Evolutionary conservation across 1,284 basidiomycete species (phyloP).

Genomic region (Ganoderma multipileum): DNA sequence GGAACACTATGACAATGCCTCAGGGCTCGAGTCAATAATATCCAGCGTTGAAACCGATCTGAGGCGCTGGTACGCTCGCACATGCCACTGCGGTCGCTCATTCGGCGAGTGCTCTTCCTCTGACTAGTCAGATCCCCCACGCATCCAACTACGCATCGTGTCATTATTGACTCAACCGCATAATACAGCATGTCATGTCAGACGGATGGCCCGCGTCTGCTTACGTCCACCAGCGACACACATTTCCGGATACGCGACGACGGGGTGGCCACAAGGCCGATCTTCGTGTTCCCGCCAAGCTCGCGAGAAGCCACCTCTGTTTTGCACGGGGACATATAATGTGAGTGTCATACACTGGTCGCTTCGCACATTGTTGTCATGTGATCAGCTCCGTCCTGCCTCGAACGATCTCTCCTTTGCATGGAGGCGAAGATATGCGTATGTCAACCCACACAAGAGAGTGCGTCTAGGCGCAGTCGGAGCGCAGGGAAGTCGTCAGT

Average conservation of each 20-base stretch:
- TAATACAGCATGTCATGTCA: background rate
- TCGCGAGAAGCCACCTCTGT: constrained; percentile 7
- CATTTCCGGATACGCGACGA: constrained; percentile 1
- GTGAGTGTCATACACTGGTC: constrained; percentile 3
- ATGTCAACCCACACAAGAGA: constrained; percentile 9
- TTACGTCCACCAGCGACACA: constrained; percentile 7
- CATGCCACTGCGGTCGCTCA: background rate
- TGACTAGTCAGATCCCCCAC: background rate
- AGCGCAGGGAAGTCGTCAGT: constrained; percentile 1
- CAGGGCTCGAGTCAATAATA: background rate
- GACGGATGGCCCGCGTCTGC: background rate
- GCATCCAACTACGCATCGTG: background rate
- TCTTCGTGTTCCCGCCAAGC: constrained; percentile 6
- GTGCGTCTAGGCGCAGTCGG: constrained; percentile 15
- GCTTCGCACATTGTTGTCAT: constrained; percentile 13
- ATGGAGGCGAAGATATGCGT: constrained; percentile 15
- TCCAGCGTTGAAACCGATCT: constrained; percentile 10
- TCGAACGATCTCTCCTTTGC: background rate
- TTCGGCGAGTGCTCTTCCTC: background rate
- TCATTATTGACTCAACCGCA: background rate
- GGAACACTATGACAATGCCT: background rate
- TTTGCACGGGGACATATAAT: background rate
- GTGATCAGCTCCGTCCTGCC: constrained; percentile 14
- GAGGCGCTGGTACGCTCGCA: background rate
- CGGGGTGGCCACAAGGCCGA: background rate